These are phyloP conservation scores for Colletotrichum sp. DNA, from an alignment of 2,329 filamentous ascomycete genomes.

Conservation along the genomic window DNA sequence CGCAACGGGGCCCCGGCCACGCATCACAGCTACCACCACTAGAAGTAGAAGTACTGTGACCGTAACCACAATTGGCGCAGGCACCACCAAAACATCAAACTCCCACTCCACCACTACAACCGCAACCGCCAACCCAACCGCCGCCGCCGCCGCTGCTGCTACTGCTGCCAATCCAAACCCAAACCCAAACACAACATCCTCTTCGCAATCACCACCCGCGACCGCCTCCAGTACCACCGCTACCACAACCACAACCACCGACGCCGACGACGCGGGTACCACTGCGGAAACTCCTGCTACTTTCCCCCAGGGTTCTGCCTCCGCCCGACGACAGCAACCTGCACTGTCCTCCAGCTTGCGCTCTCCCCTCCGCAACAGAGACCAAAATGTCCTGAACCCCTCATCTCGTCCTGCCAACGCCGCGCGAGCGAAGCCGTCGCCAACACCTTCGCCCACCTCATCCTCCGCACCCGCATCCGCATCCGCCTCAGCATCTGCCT, in stretches of 20 bases:
- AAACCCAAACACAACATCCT: not conserved
- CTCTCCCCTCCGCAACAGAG: slow-evolving; percentile 14
- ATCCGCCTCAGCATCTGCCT: not conserved
- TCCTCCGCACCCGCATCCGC: not conserved
- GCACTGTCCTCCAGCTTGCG: slow-evolving; percentile 20
- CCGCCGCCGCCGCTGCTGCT: not conserved
- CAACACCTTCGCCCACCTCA: slow-evolving; percentile 8
- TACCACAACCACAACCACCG: not conserved
- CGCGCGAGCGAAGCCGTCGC: slow-evolving; percentile 20
- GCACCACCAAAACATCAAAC: not conserved
- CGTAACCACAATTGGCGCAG: not conserved
- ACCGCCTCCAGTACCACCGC: not conserved
- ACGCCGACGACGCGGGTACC: not conserved
- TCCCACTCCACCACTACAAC: not conserved
- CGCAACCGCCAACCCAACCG: not conserved
- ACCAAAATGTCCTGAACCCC: slow-evolving; percentile 24
- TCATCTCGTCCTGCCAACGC: slow-evolving; percentile 6
- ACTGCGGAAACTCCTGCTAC: not conserved
- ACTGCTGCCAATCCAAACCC: not conserved
- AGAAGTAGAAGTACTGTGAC: not conserved
- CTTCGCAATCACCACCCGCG: not conserved
- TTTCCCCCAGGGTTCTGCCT: not conserved
- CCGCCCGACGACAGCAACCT: slow-evolving; percentile 9
- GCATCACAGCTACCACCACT: slow-evolving; percentile 12
- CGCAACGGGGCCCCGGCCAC: slow-evolving; percentile 12